Percentiles rank a stretch among this genome's conserved stretches.
These are phyloP conservation scores for Gymnopilus junonius DNA, from an alignment of 768 basidiomycete genomes.

Conservation along the genomic window DNA sequence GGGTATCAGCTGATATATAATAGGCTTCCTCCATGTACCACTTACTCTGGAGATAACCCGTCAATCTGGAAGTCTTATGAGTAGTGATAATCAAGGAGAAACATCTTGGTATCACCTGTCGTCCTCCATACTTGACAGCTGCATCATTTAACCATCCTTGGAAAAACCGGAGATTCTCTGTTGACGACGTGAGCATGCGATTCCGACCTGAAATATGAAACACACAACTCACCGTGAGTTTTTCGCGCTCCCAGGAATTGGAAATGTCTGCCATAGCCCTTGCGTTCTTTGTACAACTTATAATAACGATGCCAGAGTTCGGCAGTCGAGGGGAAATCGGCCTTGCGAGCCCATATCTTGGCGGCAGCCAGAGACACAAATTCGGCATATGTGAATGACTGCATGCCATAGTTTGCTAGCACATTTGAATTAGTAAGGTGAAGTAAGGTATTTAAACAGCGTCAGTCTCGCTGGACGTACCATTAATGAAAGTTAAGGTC, in stretches of 20 bases:
- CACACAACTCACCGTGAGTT: conserved; percentile 25
- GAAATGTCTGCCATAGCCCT: conserved; percentile 41
- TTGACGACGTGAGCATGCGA: neutral
- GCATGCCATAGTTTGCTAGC: conserved; percentile 43
- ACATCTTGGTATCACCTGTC: conserved; percentile 23
- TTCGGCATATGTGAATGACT: conserved; percentile 42
- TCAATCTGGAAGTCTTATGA: conserved; percentile 19
- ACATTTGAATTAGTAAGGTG: neutral
- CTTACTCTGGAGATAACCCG: conserved; percentile 21
- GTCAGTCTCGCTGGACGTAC: conserved; percentile 23
- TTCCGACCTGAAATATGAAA: neutral
- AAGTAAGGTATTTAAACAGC: neutral
- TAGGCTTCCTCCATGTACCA: neutral
- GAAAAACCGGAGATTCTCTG: conserved; percentile 36
- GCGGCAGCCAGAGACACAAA: conserved; percentile 39
- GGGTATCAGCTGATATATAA: neutral
- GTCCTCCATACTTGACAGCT: conserved; percentile 41
- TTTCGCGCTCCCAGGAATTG: conserved; percentile 36
- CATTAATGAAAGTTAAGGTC: conserved; percentile 43
- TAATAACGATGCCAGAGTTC: conserved; percentile 39
- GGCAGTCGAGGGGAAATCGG: conserved; percentile 34
- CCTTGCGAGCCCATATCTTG: conserved; percentile 41
- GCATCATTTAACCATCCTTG: conserved; percentile 45
- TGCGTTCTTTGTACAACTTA: conserved; percentile 31
- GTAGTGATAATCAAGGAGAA: neutral